A percentile compares a stretch with the other conserved stretches of the same genome.
phyloP scores from a whole-genome alignment of 257 asterid genomes.

The Nicotiana tabacum region DNA sequence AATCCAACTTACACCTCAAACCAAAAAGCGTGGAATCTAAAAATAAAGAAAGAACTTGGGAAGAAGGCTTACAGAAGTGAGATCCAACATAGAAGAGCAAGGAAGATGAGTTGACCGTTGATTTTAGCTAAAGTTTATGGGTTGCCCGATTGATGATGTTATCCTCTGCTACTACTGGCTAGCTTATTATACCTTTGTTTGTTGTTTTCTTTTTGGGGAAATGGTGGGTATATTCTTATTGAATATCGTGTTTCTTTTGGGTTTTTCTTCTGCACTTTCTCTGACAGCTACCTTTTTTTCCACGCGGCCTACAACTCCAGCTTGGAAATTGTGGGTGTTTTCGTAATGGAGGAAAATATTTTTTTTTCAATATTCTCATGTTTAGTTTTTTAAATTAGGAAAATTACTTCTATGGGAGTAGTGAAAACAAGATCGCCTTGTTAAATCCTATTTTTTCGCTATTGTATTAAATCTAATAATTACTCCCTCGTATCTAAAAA shows the following conservation, averaged over 20 bases:
- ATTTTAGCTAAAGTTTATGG: not conserved
- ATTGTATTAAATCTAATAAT: too few relatives aligned
- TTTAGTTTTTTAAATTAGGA: too few relatives aligned
- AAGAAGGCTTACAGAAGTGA: not conserved
- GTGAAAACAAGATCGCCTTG: too few relatives aligned
- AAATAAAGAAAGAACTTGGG: not conserved
- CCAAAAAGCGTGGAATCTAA: not conserved
- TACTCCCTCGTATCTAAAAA: too few relatives aligned
- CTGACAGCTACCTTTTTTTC: not conserved
- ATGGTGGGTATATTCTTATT: not conserved
- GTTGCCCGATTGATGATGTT: not conserved
- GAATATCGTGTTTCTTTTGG: not conserved
- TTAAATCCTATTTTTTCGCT: too few relatives aligned
- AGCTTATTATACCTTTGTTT: not conserved
- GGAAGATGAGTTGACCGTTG: not conserved
- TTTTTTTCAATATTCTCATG: too few relatives aligned
- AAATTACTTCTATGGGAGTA: too few relatives aligned
- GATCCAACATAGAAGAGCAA: constrained; percentile 1
- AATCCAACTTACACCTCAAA: not conserved
- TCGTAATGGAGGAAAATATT: too few relatives aligned
- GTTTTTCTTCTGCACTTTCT: not conserved
- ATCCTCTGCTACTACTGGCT: not conserved
- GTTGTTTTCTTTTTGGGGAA: not conserved
- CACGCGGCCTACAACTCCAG: not conserved
- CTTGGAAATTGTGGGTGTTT: not conserved